A percentile compares a stretch with the other conserved stretches of the same genome.
Evolutionary conservation across 2,329 filamentous ascomycete genomes (phyloP).

Genomic region (Xylariaceae sp.): DNA sequence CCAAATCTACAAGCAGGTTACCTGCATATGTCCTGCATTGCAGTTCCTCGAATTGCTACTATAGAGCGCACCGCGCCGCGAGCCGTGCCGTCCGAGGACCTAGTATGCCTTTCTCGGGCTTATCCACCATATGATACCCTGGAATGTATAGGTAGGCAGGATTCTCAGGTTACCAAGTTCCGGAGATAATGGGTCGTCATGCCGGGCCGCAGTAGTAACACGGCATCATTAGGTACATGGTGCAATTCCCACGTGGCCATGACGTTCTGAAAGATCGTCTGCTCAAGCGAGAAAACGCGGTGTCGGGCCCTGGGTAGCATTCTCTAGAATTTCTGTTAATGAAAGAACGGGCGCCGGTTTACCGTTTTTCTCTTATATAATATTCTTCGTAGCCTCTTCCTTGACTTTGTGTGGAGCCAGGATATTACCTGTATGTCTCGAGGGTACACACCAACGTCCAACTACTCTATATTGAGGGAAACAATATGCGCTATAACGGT

Average conservation of each 20-base stretch:
- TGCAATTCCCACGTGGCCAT: slow-evolving; percentile 22
- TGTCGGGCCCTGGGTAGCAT: slow-evolving; percentile 4
- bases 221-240: slow-evolving; percentile 21
- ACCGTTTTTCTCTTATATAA: too few relatives aligned
- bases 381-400: too few relatives aligned
- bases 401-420: too few relatives aligned
- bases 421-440: too few relatives aligned
- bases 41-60: slow-evolving; percentile 21
- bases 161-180: background rate
- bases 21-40: slow-evolving; percentile 16
- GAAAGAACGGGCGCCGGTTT: slow-evolving; percentile 3
- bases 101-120: background rate
- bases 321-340: slow-evolving; percentile 11
- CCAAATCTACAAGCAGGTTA: too few relatives aligned
- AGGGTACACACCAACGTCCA: too few relatives aligned
- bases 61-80: too few relatives aligned
- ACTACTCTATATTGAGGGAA: too few relatives aligned
- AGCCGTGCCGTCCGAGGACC: slow-evolving; percentile 3
- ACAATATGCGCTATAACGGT: too few relatives aligned
- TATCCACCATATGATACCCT: slow-evolving; percentile 3
- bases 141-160: background rate
- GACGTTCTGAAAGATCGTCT: background rate
- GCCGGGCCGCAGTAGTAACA: slow-evolving; percentile 22
- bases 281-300: slow-evolving; percentile 3
- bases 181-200: background rate